Percentiles rank a stretch among this genome's conserved stretches.
phyloP scores from a whole-genome alignment of 1,139 yeast genomes.

The Sugiyamaella paludigena region DNA sequence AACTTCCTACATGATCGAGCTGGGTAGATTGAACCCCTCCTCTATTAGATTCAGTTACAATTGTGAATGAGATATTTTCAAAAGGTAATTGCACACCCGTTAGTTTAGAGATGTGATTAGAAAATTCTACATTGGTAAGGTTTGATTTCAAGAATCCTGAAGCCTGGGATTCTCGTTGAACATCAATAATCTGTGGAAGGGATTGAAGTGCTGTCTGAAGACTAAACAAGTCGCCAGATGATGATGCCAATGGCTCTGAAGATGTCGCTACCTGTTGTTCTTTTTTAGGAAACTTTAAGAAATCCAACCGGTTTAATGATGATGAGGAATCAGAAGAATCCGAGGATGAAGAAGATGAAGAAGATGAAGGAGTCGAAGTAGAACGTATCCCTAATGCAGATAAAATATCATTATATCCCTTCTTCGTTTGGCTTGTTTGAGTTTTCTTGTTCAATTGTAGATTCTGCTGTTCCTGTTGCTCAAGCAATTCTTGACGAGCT shows the following conservation, averaged over 20 bases:
- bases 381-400: constrained; percentile 9
- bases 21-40: constrained; percentile 11
- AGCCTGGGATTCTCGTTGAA: constrained; percentile 18
- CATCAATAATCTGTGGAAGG: constrained; percentile 26
- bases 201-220: constrained; percentile 25
- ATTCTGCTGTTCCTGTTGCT: constrained; percentile 12
- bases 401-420: constrained; percentile 8
- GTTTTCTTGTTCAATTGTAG: constrained; percentile 3
- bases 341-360: constrained; percentile 8
- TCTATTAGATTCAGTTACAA: constrained; percentile 5
- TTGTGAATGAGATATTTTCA: constrained; percentile 13
- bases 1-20: constrained; percentile 25
- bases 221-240: constrained; percentile 18
- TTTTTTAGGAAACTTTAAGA: constrained; percentile 14
- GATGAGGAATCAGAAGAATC: constrained; percentile 16
- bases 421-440: constrained; percentile 3
- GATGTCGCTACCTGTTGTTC: constrained; percentile 12
- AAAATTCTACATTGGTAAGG: constrained; percentile 19
- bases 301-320: constrained; percentile 13
- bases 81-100: constrained; percentile 22
- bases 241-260: constrained; percentile 3
- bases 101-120: constrained; percentile 22
- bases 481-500: constrained; percentile 6
- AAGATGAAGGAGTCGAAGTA: neutral
- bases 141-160: constrained; percentile 22